Evolutionary conservation across 306 rosid genomes (phyloP), one percentile per base, ranked within the genome.

Genomic region (Canavalia ensiformis): DNA sequence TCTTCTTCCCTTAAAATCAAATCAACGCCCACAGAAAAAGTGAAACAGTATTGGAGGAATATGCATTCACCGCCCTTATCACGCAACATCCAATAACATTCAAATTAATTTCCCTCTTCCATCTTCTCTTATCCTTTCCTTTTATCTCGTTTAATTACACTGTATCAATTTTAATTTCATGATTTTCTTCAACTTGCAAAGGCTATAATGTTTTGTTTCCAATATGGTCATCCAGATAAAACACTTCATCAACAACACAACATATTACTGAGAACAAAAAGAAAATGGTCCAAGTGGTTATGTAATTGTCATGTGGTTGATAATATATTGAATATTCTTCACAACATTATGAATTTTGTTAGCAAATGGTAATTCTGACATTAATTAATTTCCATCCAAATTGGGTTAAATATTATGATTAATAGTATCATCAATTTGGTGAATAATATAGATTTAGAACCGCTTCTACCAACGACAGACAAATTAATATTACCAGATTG

Each of bases 41-140:
- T 42, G 54, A 44, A 39, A 44, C 7, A 12, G 13, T 28, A 45
- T 68, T 47, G 42, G 37, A 44, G 58, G 74, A 30, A 47, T 30
- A 69, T 68, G 9, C 68, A 11, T 56, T 56, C 71, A 67, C 81
- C 81, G 46, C 2, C 81, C 85, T 56, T 67, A 56, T 82, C 81
- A 66, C n/a, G 29, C 28, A 56, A 51, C 25, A 13, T 30, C 82
- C 78, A 49, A 46, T 81, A 33, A 55, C 5, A 58, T 50, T 28
- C 42, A 13, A 76, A 62, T 65, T 31, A 42, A 68, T 67, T 75
- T 46, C 33, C 47, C 64, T 56, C 57, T 66, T 37, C 49, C 18
- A 28, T 57, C 3, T 65, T 74, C 51, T 42, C 79, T 50, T 55
- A 62, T 66, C 75, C 47, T 50, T 63, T 35, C 44, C 28, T 46